These are phyloP conservation scores for Saccharomycopsis sp. DNA, from an alignment of 805 yeast species.

Conservation along the genomic window DNA sequence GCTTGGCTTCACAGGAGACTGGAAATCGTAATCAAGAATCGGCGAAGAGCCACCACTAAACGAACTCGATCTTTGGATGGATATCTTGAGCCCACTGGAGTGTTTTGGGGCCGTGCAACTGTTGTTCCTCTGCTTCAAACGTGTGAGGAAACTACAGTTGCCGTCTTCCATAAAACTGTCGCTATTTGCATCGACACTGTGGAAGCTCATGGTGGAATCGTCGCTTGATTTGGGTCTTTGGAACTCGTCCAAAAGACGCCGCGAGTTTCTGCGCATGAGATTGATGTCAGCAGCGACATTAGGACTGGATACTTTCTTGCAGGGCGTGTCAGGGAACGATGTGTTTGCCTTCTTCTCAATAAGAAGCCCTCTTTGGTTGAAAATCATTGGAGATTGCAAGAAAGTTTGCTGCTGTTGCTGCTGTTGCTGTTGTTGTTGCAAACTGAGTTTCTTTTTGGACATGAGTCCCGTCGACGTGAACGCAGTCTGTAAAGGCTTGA, in stretches of 20 bases:
- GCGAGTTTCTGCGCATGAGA: background rate
- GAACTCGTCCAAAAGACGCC: conserved; percentile 1
- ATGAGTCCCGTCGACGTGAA: conserved; percentile 69
- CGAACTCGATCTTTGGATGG: background rate
- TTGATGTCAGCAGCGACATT: background rate
- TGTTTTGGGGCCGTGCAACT: background rate
- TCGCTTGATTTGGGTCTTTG: background rate
- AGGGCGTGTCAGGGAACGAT: conserved; percentile 20
- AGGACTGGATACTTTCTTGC: conserved; percentile 8
- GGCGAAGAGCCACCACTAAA: conserved; percentile 1
- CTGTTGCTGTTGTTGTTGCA: conserved; percentile 20
- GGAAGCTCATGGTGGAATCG: background rate
- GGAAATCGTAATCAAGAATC: background rate
- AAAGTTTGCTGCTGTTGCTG: conserved; percentile 20
- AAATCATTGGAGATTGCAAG: conserved; percentile 17
- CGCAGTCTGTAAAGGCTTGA: conserved; percentile 81
- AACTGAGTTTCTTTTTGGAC: conserved; percentile 47
- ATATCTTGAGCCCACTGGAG: background rate
- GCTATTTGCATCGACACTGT: background rate
- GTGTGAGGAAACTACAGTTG: background rate
- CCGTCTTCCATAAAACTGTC: background rate
- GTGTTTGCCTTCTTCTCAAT: conserved; percentile 12
- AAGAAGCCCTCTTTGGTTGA: conserved; percentile 17
- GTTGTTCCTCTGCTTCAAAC: conserved; percentile 2
- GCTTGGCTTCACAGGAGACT: conserved; percentile 3